These are phyloP conservation scores for Saccharata proteae DNA, from an alignment of 2,329 filamentous ascomycete species.

Conservation along the genomic window DNA sequence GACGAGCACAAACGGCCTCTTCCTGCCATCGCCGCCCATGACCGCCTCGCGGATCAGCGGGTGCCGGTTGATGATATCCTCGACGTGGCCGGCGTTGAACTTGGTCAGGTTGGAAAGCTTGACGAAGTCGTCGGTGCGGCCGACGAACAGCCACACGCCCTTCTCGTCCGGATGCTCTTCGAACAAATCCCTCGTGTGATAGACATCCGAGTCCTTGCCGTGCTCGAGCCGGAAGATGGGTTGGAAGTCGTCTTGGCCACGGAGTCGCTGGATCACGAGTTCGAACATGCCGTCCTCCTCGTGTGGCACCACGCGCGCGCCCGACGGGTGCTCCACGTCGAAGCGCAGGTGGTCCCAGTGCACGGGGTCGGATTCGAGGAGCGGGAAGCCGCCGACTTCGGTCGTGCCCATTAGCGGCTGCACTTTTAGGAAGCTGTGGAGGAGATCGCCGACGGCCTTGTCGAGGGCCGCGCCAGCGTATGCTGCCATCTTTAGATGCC, in stretches of 20 bases:
- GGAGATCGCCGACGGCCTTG: slow-evolving; percentile 1
- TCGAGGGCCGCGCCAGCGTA: slow-evolving; percentile 2
- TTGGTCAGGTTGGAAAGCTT: slow-evolving; percentile 14
- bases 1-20: slow-evolving; percentile 12
- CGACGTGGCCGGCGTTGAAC: slow-evolving; percentile 13
- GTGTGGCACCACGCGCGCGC: background rate
- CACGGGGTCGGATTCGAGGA: background rate
- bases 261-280: slow-evolving; percentile 17
- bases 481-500: background rate
- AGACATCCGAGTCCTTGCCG: slow-evolving; percentile 16
- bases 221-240: slow-evolving; percentile 17
- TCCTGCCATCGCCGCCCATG: slow-evolving; percentile 2
- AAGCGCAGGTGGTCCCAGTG: background rate
- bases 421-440: background rate
- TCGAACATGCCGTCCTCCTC: slow-evolving; percentile 19
- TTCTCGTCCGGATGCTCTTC: slow-evolving; percentile 15
- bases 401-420: slow-evolving; percentile 1
- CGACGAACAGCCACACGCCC: slow-evolving; percentile 12
- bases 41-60: slow-evolving; percentile 8
- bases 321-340: slow-evolving; percentile 1
- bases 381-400: slow-evolving; percentile 1
- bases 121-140: slow-evolving; percentile 15
- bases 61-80: slow-evolving; percentile 11
- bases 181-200: slow-evolving; percentile 25
- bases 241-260: slow-evolving; percentile 13